A percentile compares a stretch with the other conserved stretches of the same genome.
These are phyloP conservation scores for Penicillium crystallinum DNA, from an alignment of 495 filamentous ascomycete genomes.

Conservation along the genomic window DNA sequence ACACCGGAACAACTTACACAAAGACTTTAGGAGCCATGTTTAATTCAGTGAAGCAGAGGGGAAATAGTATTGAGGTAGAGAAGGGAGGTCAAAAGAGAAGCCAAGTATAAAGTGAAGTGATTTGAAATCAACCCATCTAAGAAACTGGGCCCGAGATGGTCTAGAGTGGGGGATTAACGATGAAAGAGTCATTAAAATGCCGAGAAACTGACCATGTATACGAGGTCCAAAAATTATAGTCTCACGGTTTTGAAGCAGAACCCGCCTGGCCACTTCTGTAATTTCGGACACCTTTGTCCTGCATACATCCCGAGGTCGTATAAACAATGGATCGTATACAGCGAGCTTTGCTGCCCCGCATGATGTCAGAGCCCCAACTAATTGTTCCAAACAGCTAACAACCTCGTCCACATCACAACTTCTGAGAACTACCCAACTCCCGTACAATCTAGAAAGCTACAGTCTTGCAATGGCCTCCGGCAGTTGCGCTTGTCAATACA, in stretches of 20 bases:
- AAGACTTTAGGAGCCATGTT: conserved; percentile 43
- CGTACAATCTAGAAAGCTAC: background rate
- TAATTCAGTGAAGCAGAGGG: background rate
- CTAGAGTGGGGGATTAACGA: conserved; percentile 3
- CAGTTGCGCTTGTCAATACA: conserved; percentile 26
- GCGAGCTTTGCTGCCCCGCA: conserved; percentile 1
- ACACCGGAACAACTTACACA: conserved; percentile 27
- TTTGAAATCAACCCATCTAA: conserved; percentile 13
- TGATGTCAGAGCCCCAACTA: conserved; percentile 2
- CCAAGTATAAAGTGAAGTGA: background rate
- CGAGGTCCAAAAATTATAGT: too few species aligned
- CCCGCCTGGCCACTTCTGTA: too few species aligned
- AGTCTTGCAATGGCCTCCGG: conserved; percentile 15
- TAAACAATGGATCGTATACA: background rate
- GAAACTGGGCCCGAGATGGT: conserved; percentile 1
- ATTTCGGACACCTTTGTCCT: too few species aligned
- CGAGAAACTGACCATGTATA: background rate
- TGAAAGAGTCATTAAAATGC: background rate
- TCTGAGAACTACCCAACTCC: too few species aligned
- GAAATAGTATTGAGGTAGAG: background rate
- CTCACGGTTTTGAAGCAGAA: too few species aligned
- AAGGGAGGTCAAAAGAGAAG: background rate
- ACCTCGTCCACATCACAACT: too few species aligned
- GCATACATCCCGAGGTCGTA: too few species aligned
- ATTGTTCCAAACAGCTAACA: background rate